Evolutionary conservation across 257 asterid species (phyloP), one percentile per base, ranked within the genome.

Genomic region (Nicotiana tomentosiformis): DNA sequence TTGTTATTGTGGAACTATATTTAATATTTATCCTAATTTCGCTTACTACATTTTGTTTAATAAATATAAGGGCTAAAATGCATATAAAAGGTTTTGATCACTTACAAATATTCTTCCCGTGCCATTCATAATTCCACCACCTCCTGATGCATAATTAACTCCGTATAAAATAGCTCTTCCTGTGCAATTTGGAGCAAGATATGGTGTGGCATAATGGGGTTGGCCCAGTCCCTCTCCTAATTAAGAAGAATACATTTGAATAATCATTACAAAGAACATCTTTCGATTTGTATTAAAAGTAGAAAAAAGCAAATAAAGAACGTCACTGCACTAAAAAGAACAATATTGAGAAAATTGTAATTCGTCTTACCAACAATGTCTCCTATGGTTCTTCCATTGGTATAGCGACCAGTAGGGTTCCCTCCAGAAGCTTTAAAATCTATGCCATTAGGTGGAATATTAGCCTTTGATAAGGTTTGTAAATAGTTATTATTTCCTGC

Each of bases 131-230:
- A 94, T 91, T 60, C 99, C 99, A 1, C 98, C 99, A 14, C 97
- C 99, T 1, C 99, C 98, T 0, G 99, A 96, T 18, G 99, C 99
- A 69, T 96, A 96, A 81, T 94, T 96, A 20, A 94, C 99, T 2
- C 99, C 99, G 17, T 89, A 83, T 17, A 96, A 64, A 77, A 93
- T 14, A 56, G 91, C 56, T 85, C 77, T 88, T 51, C 99, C 99
- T 9, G 97, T 92, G 58, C 97, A 89, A 85, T 96, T 96, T 8
- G 99, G 99, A 30, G 98, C 95, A 14, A 96, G 91, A 90, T 82
- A 96, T 26, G 99, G 99, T 83, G 84, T 30, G 0, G 99, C 94
- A 30, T 89, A 96, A 55, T 82, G 87, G 4, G 89, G 82, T 83
- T 92, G 95, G n/a, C 98, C 98, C 86, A 96, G 55, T 84, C 90